phyloP scores from a whole-genome alignment of 495 filamentous ascomycete genomes.

The Xanthoparmelia taractica region DNA sequence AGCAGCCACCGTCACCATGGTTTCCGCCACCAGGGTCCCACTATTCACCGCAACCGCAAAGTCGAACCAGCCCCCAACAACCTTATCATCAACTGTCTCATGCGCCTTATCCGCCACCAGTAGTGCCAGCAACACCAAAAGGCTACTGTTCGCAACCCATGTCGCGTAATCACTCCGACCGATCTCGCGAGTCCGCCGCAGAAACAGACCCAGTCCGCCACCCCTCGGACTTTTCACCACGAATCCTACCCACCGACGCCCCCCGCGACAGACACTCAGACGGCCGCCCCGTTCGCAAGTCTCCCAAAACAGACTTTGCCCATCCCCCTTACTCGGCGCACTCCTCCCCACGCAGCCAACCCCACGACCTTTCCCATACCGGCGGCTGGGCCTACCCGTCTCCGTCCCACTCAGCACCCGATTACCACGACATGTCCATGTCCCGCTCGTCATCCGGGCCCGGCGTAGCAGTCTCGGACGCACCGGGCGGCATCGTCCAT shows the following conservation, averaged over 20 bases:
- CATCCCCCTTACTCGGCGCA: conserved; percentile 19
- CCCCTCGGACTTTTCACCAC: conserved; percentile 12
- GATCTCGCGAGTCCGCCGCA: conserved; percentile 28
- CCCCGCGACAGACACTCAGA: conserved; percentile 22
- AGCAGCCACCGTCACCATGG: conserved; percentile 3
- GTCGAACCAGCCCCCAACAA: conserved; percentile 14
- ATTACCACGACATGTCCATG: conserved; percentile 11
- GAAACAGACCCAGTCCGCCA: conserved; percentile 24
- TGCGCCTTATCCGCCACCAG: conserved; percentile 14
- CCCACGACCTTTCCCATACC: conserved; percentile 12
- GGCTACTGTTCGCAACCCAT: conserved; percentile 54
- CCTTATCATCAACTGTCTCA: conserved; percentile 8
- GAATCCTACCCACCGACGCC: conserved; percentile 3
- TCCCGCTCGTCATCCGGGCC: conserved; percentile 26
- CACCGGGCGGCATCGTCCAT: conserved; percentile 17
- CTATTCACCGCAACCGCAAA: conserved; percentile 10
- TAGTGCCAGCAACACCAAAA: conserved; percentile 13
- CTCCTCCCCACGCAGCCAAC: conserved; percentile 24
- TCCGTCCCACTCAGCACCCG: background rate
- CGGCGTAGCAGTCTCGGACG: conserved; percentile 19
- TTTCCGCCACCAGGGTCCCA: conserved; percentile 14
- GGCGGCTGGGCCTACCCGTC: conserved; percentile 14
- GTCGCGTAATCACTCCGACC: conserved; percentile 39
- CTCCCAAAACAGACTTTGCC: conserved; percentile 19
- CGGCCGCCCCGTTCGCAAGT: conserved; percentile 24